Percentiles rank a stretch among this genome's conserved stretches.
These are phyloP conservation scores for Hypoxylon sp. DNA, from an alignment of 2,329 filamentous ascomycete genomes.

Conservation along the genomic window DNA sequence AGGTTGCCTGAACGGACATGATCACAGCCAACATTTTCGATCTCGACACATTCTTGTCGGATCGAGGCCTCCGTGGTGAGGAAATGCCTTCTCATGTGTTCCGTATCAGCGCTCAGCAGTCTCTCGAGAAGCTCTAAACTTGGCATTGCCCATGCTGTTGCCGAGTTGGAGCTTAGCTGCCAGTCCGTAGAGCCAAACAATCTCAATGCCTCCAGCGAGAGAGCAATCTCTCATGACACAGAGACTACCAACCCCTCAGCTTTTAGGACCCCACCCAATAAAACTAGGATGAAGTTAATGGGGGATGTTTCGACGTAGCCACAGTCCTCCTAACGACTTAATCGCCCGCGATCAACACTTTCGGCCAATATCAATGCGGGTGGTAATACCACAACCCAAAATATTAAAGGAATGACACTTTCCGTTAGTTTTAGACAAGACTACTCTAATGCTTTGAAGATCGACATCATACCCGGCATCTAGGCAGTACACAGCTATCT, in stretches of 20 bases:
- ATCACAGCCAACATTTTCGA: conserved; percentile 68
- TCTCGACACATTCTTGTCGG: conserved; percentile 65
- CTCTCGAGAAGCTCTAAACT: conserved; percentile 64
- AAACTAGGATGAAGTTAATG: conserved; percentile 64
- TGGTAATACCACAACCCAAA: conserved; percentile 22
- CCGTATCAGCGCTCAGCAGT: conserved; percentile 68
- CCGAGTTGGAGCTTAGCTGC: conserved; percentile 25
- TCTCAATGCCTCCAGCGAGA: conserved; percentile 54
- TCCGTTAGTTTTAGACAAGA: conserved; percentile 37
- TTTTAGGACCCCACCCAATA: conserved; percentile 63
- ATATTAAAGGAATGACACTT: conserved; percentile 36
- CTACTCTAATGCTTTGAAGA: conserved; percentile 35
- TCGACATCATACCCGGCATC: conserved; percentile 28
- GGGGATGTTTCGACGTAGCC: conserved; percentile 52
- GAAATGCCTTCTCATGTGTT: conserved; percentile 72
- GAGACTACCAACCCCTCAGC: conserved; percentile 61
- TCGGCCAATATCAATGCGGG: conserved; percentile 11
- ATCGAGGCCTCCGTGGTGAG: conserved; percentile 66
- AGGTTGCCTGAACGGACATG: conserved; percentile 66
- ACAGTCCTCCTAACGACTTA: conserved; percentile 16
- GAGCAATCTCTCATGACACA: conserved; percentile 53
- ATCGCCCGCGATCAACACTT: conserved; percentile 27
- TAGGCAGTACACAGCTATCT: conserved; percentile 31
- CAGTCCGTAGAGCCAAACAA: conserved; percentile 20
- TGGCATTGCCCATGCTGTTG: conserved; percentile 53